Evolutionary conservation across 2,329 filamentous ascomycete species (phyloP), one percentile per base, ranked within the genome.

Genomic region (Colletotrichum acutatum): DNA sequence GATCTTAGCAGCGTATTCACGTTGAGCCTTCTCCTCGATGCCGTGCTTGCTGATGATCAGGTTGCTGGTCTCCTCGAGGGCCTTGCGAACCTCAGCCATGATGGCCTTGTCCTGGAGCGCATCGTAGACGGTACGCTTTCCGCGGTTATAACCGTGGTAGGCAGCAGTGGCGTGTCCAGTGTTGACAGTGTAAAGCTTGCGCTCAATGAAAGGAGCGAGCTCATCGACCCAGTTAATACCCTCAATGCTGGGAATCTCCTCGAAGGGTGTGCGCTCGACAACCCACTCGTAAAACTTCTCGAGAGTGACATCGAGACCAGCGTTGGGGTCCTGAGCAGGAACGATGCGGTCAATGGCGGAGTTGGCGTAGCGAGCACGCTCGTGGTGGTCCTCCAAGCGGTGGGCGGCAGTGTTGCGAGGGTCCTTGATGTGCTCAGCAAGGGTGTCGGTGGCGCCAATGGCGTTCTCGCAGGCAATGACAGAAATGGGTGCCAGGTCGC

Each of bases 281-380:
- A 97, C 96, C 97, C 97, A 99, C 87, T 99, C 97, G 86, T 94
- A 98, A 89, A 98, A 99, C 86, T 97, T 97, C 89, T 99, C 97
- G 60, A 99, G 95, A 79, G 93, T 95, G 77, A 99, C 97, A 80
- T 98, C 92, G 57, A 99, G 89, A 68, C 95, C 95, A 28, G 92
- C 90, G 78, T 94, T 86, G 63, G 90, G 85, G 74, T 95, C 92
- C 85, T 98, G 97, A 56, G 95, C 94, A 16, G 97, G 97, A 28
- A 98, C 97, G 81, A 99, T 99, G 74, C 97, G 94, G 88, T 99
- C 97, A 82, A 99, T 98, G 78, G 97, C 97, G 75, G 95, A 98
- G 88, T 99, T 99, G 86, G 96, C 96, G 82, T 97, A 98, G 77
- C 93, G 91, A 62, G 95, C 95, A 78, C 95, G 93, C 77, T 89